Percentiles rank a stretch among this genome's conserved stretches.
Evolutionary conservation across 345 rosid genomes (phyloP).

Genomic region (Salix arbutifolia): DNA sequence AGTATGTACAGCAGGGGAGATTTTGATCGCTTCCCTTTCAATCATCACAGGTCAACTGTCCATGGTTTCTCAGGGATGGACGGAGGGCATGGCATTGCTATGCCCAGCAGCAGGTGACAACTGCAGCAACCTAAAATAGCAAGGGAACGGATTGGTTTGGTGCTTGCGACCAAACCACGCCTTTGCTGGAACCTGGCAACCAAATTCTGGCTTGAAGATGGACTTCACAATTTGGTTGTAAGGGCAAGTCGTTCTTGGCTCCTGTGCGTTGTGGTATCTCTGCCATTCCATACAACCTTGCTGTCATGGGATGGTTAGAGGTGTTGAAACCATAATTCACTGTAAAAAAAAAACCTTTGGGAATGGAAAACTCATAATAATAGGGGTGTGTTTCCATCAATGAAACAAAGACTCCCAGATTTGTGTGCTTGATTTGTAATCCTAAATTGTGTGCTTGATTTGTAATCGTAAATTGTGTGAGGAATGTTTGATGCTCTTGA

Average conservation of each 20-base stretch:
- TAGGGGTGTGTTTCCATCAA: background rate
- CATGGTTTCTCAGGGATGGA: conserved; percentile 43
- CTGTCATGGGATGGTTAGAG: conserved; percentile 15
- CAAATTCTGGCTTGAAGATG: conserved; percentile 29
- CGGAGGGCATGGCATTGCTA: conserved; percentile 42
- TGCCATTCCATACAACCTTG: conserved; percentile 11
- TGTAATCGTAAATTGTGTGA: conserved; percentile 5
- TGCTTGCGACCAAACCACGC: conserved; percentile 18
- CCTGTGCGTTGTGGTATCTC: conserved; percentile 28
- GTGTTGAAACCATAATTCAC: conserved; percentile 21
- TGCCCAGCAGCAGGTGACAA: conserved; percentile 55
- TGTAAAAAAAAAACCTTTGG: background rate
- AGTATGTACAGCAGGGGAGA: conserved; percentile 52
- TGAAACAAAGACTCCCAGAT: conserved; percentile 1
- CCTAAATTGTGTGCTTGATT: conserved; percentile 4
- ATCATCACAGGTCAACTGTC: conserved; percentile 35
- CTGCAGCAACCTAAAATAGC: conserved; percentile 61
- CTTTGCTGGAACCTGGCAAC: conserved; percentile 23
- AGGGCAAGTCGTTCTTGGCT: conserved; percentile 99
- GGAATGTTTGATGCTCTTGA: conserved; percentile 4
- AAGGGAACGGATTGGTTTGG: conserved; percentile 25
- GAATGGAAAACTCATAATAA: background rate
- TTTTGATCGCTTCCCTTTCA: conserved; percentile 26
- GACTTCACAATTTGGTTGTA: conserved; percentile 46
- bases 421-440: conserved; percentile 5